Base-by-base conservation (phyloP, 2,329 filamentous ascomycete species). In the Fusarium hainanense region DNA sequence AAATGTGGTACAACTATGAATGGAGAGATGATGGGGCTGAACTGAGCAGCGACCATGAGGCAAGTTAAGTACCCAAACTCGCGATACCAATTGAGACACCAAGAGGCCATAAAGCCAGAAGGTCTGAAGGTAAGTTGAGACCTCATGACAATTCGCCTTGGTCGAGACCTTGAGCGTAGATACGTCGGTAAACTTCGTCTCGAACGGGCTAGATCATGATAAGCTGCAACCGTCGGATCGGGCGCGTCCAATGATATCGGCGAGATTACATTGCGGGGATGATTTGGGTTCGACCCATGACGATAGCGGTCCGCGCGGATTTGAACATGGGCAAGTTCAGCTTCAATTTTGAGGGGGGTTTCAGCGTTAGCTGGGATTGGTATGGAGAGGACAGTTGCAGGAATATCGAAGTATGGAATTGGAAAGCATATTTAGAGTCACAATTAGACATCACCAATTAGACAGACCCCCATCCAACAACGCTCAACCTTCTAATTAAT, bases 161-260 rank as follows among this genome's bases (percentile, higher is more conserved):
- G 50, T 47, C 50, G 28, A 28, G 57, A 47, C 23, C 43, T 14
- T 37, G 34, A 10, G 43, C 21, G 54, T 46, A 47, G 58, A 61
- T 61, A 61, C 28, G 54, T 32, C 28, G 43, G 54, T 49, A 42
- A 59, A 50, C 54, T 25, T 25, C 43, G 11, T n/a, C 58, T 50
- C 12, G 18, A 43, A 42, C 7, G 13, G 58, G 58, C 23, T 61
- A 61, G 58, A 25, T 43, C 4, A 5, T 16, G 58, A 59, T 61
- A 61, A 43, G 34, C 54, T 61, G 58, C 58, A 61, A 59, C 58
- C 58, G 58, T 61, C 58, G 58, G 58, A 61, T 43, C 58, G 52
- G 50, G 52, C 25, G 25, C 40, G 25, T 13, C 57, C 57, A 59
- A 58, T 58, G 2, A 50, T 6, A 34, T 41, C 14, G 3, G 7